A percentile compares a stretch with the other conserved stretches of the same genome.
Conservation (phyloP, 805 yeast genomes). For the Candida ponderosae region DNA sequence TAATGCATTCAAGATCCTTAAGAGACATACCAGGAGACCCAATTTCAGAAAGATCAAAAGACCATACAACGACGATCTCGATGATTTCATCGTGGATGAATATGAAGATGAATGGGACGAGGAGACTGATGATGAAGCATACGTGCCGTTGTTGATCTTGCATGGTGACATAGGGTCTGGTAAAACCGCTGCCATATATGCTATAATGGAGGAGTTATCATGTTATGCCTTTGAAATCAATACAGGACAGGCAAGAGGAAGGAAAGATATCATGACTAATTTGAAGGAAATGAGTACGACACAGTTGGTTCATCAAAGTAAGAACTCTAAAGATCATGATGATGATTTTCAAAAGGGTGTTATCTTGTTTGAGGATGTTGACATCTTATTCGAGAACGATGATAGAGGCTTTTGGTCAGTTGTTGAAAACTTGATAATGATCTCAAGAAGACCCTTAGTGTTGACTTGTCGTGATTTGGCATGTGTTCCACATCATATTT, state of each 20-base stretch:
- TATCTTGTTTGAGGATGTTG: constrained; percentile 81
- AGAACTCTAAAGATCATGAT: constrained; percentile 5
- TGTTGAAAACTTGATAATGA: constrained; percentile 49
- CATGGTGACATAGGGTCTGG: constrained; percentile 73
- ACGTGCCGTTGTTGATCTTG: constrained; percentile 57
- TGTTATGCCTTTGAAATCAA: constrained; percentile 82
- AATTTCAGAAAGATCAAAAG: constrained; percentile 20
- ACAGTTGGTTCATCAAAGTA: constrained; percentile 54
- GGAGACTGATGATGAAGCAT: constrained; percentile 22
- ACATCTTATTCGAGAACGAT: constrained; percentile 57
- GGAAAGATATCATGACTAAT: constrained; percentile 56
- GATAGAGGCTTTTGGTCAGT: constrained; percentile 81
- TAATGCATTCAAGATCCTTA: constrained; percentile 25
- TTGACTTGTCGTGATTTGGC: constrained; percentile 49
- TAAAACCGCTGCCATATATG: constrained; percentile 66
- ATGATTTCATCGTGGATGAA: constrained; percentile 27
- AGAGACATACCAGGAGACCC: constrained; percentile 25
- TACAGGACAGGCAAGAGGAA: constrained; percentile 63
- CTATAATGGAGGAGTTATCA: constrained; percentile 50
- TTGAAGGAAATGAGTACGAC: constrained; percentile 80
- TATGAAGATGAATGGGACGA: constrained; percentile 11
- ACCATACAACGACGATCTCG: constrained; percentile 17
- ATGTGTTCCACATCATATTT: constrained; percentile 39
- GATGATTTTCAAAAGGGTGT: constrained; percentile 48
- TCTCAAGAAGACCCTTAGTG: constrained; percentile 63